Evolutionary conservation across 2,329 filamentous ascomycete genomes (phyloP), one percentile per base, ranked within the genome.

Genomic region (Apiospora hydei): DNA sequence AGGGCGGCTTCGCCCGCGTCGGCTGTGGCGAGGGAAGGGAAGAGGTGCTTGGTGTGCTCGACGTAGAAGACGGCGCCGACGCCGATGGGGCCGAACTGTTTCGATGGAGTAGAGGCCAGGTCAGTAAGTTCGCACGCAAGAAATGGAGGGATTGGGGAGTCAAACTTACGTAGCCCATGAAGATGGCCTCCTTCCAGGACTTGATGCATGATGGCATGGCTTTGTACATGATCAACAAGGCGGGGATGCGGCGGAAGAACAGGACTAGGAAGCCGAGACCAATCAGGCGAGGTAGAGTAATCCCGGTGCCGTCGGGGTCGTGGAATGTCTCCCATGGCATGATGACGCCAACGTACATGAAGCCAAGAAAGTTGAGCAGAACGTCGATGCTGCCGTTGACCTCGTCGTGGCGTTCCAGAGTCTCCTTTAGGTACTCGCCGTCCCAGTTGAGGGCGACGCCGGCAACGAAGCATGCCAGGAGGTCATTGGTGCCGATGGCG

Each of bases 61-160:
- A 95, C 86, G 80, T 95, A 95, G 80, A 94, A 95, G 34, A 94
- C 87, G 0, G 93, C 93, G 26, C 91, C 92, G 11, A 94, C 92
- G 1, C 93, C 93, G 67, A 95, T 94, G 0, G 93, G 93, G 0
- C 93, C 93, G 76, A 95, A 95, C 67, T 69, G 16, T 68, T 34
- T 11, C 3, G 26, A 24, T 24, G 41, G 13, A 18, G 3, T n/a
- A 41, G 24, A 14, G 4, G 1, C 1, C 47, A 47, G 21, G 67
- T 30, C 7, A 18, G 16, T 11, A n/a, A 24, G 7, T 0, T 3
- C 10, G 3, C 43, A 16, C 8, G 4, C 2, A n/a, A 30, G 2
- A n/a, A 30, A 1, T 13, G 2, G 13, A 24, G 61, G n/a, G 24
- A 66, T 10, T 2, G 30, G 30, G 30, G 61, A 41, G 13, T 4